These are phyloP conservation scores for Mycosphaerella arachidis DNA, from an alignment of 2,329 filamentous ascomycete species.

Conservation along the genomic window DNA sequence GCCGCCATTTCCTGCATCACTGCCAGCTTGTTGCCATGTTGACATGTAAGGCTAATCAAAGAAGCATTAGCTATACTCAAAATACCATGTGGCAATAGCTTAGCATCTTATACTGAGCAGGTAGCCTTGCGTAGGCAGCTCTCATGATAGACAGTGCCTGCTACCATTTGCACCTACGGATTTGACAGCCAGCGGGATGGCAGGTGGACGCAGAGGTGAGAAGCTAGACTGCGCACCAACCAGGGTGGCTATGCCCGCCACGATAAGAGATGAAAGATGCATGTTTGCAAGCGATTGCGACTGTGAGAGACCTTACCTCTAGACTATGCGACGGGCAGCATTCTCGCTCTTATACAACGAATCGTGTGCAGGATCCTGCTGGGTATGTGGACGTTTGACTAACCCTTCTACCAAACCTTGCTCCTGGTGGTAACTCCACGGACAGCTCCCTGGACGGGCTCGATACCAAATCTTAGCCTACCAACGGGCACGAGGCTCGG, in stretches of 20 bases:
- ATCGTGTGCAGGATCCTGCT: background rate
- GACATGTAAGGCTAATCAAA: slow-evolving; percentile 58
- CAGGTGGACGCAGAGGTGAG: slow-evolving; percentile 59
- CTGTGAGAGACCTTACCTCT: background rate
- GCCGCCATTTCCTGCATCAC: slow-evolving; percentile 58
- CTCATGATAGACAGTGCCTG: too few species aligned
- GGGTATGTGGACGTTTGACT: background rate
- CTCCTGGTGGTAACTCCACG: background rate
- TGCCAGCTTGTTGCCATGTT: slow-evolving; percentile 60
- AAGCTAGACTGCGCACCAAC: slow-evolving; percentile 43
- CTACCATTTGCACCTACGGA: slow-evolving; percentile 33
- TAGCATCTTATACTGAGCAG: too few species aligned
- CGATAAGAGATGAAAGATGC: slow-evolving; percentile 11
- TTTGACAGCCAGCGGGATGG: slow-evolving; percentile 68
- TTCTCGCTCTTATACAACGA: background rate
- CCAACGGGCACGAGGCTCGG: background rate
- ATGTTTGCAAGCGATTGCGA: slow-evolving; percentile 5
- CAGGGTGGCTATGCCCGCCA: slow-evolving; percentile 13
- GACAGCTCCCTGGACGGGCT: background rate
- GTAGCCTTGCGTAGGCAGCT: too few species aligned
- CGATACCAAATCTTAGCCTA: background rate
- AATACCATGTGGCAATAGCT: too few species aligned
- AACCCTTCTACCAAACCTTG: background rate
- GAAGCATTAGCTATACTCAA: too few species aligned
- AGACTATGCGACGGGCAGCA: background rate